Base-by-base conservation (phyloP, 306 rosid genomes). In the Chamaecrista fasciculata region DNA sequence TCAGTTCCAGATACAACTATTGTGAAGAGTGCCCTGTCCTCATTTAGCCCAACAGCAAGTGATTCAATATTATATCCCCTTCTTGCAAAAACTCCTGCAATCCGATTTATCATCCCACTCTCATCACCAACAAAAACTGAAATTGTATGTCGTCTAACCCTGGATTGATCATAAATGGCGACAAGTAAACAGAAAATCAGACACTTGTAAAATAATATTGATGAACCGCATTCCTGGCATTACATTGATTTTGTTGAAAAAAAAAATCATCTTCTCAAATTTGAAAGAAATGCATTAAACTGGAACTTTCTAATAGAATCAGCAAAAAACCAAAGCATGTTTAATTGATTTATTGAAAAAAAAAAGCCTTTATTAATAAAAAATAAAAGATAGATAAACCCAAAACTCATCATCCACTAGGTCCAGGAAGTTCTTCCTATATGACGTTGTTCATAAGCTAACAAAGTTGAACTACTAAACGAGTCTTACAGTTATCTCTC, bases 121-220 rank as follows among this genome's bases (percentile, higher is more conserved):
- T 90, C 96, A 43, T 90, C 96, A 0, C 95, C 95, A 25, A 90
- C 96, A 67, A 90, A 90, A 52, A 90, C 96, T 26, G 95, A 87
- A 65, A 90, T 87, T 26, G 95, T 82, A 72, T 87, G 96, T 46
- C 95, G 68, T 66, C 82, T 76, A 71, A 85, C 89, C 80, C 94
- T 78, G 79, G 57, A 74, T 56, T 26, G 12, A 33, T 16, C 23
- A 33, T 14, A 24, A 28, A 57, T 55, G 12, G 21, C 10, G 29
- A 19, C 29, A 40, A 58, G 50, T 33, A 39, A 75, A 49, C 59
- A 36, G 8, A 36, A 66, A 49, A 56, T 63, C 36, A 26, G 12
- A 77, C 37, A 62, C 0, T 46, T 24, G 40, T 24, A 34, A 2
- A 5, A 48, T 2, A 43, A 29, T 24, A 43, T 16, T 8, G 21